A percentile compares a stretch with the other conserved stretches of the same genome.
Evolutionary conservation across 2,329 filamentous ascomycete species (phyloP).

Genomic region (Colletotrichum orchidophilum): DNA sequence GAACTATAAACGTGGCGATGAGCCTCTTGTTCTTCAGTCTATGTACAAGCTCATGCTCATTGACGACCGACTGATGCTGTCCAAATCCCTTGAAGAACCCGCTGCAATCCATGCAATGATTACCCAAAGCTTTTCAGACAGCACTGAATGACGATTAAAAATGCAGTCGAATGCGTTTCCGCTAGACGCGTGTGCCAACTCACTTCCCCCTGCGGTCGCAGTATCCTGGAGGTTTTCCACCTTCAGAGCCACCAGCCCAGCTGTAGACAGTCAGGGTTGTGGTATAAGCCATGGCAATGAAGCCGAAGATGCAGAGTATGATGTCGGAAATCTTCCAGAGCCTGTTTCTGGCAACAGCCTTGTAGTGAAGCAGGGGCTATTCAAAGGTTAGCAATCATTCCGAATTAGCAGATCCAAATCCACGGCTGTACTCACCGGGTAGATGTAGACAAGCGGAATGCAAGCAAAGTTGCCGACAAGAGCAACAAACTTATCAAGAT

Average conservation of each 20-base stretch:
- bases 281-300: constrained; percentile 91
- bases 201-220: constrained; percentile 54
- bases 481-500: constrained; percentile 85
- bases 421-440: constrained; percentile 76
- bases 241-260: constrained; percentile 73
- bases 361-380: constrained; percentile 90
- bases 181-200: neutral
- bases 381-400: constrained; percentile 43
- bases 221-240: constrained; percentile 60
- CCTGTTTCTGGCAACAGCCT: constrained; percentile 75
- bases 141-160: constrained; percentile 1
- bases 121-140: constrained; percentile 28
- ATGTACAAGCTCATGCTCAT: constrained; percentile 27
- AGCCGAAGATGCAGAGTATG: constrained; percentile 80
- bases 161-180: constrained; percentile 3
- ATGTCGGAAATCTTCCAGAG: constrained; percentile 79
- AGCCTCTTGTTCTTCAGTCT: constrained; percentile 33
- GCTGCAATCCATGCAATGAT: constrained; percentile 32
- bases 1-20: constrained; percentile 31
- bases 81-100: constrained; percentile 13
- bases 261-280: constrained; percentile 86
- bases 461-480: constrained; percentile 79
- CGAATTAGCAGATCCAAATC: constrained; percentile 20
- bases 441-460: constrained; percentile 84
- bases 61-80: constrained; percentile 23